Evolutionary conservation across 1,284 basidiomycete genomes (phyloP).

Genomic region (Pulveroboletus sp.): DNA sequence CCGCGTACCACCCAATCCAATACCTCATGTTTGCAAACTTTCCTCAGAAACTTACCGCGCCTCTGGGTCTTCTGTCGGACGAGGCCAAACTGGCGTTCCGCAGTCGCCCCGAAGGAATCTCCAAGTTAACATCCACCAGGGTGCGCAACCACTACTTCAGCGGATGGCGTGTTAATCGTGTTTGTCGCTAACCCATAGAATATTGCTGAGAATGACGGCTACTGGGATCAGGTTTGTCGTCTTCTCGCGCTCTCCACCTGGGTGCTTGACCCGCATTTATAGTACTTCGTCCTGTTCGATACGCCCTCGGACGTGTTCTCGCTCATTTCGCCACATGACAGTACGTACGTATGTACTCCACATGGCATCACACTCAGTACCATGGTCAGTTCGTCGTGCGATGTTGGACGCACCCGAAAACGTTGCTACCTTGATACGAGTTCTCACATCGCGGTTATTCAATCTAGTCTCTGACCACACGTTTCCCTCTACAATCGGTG

Average conservation of each 20-base stretch:
- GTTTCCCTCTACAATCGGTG: conserved; percentile 64
- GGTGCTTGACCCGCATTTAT: conserved; percentile 21
- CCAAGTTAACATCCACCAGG: conserved; percentile 67
- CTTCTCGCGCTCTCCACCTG: neutral
- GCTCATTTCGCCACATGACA: conserved; percentile 81
- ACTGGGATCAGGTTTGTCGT: conserved; percentile 79
- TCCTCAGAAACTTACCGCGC: conserved; percentile 68
- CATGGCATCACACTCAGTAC: neutral
- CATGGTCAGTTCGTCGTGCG: conserved; percentile 68
- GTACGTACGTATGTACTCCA: conserved; percentile 52
- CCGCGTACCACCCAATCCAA: neutral
- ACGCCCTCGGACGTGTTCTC: conserved; percentile 87
- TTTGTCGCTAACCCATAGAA: conserved; percentile 46
- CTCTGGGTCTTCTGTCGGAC: conserved; percentile 82
- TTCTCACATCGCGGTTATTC: conserved; percentile 76
- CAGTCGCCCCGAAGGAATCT: conserved; percentile 75
- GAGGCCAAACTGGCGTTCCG: conserved; percentile 88
- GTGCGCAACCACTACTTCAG: conserved; percentile 40
- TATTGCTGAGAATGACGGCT: conserved; percentile 70
- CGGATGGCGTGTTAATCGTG: conserved; percentile 8
- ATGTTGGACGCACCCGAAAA: conserved; percentile 83
- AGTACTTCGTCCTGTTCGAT: conserved; percentile 86
- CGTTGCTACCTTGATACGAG: conserved; percentile 76
- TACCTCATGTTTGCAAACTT: conserved; percentile 61
- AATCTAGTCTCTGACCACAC: conserved; percentile 79